Evolutionary conservation across 2,329 filamentous ascomycete genomes (phyloP), one percentile per base, ranked within the genome.

Genomic region (Trichoderma sp.): DNA sequence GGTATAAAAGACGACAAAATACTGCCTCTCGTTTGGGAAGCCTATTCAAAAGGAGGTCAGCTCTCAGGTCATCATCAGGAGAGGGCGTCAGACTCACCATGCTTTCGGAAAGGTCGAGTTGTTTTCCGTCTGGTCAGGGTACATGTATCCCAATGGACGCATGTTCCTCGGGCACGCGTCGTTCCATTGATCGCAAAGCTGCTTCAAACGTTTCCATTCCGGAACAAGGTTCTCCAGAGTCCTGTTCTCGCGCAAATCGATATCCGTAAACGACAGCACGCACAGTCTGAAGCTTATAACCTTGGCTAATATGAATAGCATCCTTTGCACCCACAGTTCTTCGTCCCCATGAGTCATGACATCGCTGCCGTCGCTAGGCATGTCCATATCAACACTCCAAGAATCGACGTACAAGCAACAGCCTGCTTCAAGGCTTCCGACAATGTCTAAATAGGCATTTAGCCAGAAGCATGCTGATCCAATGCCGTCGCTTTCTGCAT

Each of bases 381-480:
- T 90, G 72, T 91, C 86, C 84, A 95, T 88, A 73, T 97, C 90
- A 19, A 97, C 83, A 1, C 91, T 92, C 94, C 94, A 97, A 12
- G 93, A 94, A 64, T 97, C 89, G 92, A 93, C 97, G 1, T 92
- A 89, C 13, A 93, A 88, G 71, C 89, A 87, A 91, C 92, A 97
- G 76, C 94, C 93, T 78, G 93, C 93, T 71, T 92, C 90, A 17
- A 97, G 82, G 77, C 93, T 97, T 70, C 89, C 92, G 32, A 97
- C 83, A n/a, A 97, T 83, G 76, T 98, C 94, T 85, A 97, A 91
- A 17, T 90, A 91, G 17, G 97, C 89, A 73, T 96, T 97, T 42
- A 97, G 83, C 94, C 94, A 97, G 80, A 97, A 97, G 77, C 94
- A 97, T 1, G 94, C 93, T 0, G 89, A 87, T 1, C 93, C 94